Percentiles rank a stretch among this genome's conserved stretches.
phyloP scores from a whole-genome alignment of 257 asterid species.

The Solanum acaule region DNA sequence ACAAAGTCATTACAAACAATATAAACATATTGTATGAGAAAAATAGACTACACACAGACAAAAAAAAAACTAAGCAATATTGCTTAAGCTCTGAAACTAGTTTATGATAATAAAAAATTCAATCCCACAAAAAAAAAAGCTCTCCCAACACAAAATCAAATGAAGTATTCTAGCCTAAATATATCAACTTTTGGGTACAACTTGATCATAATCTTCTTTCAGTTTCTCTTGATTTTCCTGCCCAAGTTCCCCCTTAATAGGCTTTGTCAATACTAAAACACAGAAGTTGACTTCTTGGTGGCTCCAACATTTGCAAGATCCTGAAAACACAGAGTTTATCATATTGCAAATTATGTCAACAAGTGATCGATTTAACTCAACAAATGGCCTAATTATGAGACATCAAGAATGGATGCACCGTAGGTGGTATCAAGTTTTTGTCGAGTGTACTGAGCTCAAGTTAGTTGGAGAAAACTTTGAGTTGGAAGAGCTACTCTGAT shows the following conservation, averaged over 20 bases:
- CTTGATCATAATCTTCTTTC: background rate
- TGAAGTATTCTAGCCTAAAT: background rate
- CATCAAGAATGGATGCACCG: background rate
- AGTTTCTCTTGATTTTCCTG: background rate
- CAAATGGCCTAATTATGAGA: background rate
- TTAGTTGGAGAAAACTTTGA: background rate
- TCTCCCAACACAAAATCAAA: background rate
- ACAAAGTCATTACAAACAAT: background rate
- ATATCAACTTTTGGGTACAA: background rate
- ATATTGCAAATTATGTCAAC: background rate
- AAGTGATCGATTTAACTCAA: background rate
- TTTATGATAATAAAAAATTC: background rate
- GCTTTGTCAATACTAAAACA: background rate
- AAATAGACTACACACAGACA: background rate
- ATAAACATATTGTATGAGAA: background rate
- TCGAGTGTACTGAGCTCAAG: background rate
- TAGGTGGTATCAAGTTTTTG: background rate
- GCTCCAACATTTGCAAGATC: background rate
- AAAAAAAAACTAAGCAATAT: background rate
- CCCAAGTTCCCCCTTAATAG: background rate
- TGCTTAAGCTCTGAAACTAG: constrained; percentile 59
- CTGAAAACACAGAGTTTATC: background rate
- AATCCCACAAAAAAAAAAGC: background rate
- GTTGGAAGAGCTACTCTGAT: background rate
- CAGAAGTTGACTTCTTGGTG: background rate